Evolutionary conservation across 768 basidiomycete genomes (phyloP).

Genomic region (Leucosporidium yakuticum): DNA sequence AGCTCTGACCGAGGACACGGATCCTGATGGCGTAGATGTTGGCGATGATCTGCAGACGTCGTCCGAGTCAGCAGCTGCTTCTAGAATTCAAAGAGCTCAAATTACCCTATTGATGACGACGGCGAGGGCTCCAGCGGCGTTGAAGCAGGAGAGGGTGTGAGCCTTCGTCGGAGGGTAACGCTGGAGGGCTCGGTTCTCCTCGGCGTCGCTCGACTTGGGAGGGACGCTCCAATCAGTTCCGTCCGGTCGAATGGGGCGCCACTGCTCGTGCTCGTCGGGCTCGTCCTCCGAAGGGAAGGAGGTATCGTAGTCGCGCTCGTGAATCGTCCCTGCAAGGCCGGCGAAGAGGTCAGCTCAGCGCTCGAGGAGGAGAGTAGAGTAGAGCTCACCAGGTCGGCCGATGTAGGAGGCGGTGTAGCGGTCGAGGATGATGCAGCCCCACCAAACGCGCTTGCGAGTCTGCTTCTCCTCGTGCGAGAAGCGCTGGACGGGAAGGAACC

Average conservation of each 20-base stretch:
- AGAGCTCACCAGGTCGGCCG: conserved; percentile 10
- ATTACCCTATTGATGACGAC: conserved; percentile 37
- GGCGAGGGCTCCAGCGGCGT: conserved; percentile 37
- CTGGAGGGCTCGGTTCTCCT: conserved; percentile 14
- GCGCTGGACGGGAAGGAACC: conserved; percentile 36
- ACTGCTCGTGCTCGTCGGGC: conserved; percentile 41
- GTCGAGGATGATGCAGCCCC: conserved; percentile 38
- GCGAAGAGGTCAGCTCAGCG: not conserved
- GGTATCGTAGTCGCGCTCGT: conserved; percentile 42
- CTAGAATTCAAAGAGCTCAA: not conserved
- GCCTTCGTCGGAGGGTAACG: conserved; percentile 17
- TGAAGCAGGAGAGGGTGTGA: conserved; percentile 39
- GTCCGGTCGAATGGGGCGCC: conserved; percentile 38
- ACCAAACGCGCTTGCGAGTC: conserved; percentile 42
- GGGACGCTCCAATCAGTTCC: conserved; percentile 34
- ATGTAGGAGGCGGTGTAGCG: conserved; percentile 31
- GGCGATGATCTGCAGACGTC: conserved; percentile 30
- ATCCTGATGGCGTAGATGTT: conserved; percentile 41
- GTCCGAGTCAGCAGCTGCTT: not conserved
- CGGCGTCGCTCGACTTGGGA: conserved; percentile 16
- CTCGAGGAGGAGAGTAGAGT: not conserved
- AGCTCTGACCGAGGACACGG: conserved; percentile 37
- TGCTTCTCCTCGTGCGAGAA: conserved; percentile 42
- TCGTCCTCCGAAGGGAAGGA: conserved; percentile 39
- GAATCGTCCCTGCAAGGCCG: conserved; percentile 36